Evolutionary conservation across 164 flowering plant species (phyloP).

Genomic region (Brasenia schreberi): DNA sequence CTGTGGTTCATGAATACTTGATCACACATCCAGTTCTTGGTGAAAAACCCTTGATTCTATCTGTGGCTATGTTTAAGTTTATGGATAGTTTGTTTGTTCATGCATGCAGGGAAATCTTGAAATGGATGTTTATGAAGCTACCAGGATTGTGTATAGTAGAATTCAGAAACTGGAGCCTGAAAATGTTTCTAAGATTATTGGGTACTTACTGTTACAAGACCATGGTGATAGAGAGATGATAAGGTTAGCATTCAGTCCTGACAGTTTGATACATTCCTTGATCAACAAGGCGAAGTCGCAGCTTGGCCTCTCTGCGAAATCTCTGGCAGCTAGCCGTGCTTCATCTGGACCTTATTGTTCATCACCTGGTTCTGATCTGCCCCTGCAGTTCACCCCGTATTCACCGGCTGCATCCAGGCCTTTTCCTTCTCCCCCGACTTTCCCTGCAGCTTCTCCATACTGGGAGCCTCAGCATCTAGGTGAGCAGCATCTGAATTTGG

Average conservation of each 20-base stretch:
- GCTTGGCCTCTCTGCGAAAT: conserved; percentile 18
- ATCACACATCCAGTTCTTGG: background rate
- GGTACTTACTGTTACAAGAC: conserved; percentile 46
- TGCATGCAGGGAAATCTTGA: conserved; percentile 11
- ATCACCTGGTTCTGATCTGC: conserved; percentile 20
- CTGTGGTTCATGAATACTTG: background rate
- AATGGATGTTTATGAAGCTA: conserved; percentile 63
- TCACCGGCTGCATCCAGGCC: conserved; percentile 33
- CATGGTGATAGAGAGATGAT: conserved; percentile 49
- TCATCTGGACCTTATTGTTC: conserved; percentile 18
- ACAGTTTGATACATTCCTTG: conserved; percentile 24
- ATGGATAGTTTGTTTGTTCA: conserved; percentile 2
- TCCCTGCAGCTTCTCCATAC: conserved; percentile 17
- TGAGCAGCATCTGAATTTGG: conserved; percentile 23
- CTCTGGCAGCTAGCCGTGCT: conserved; percentile 16
- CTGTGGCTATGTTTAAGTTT: conserved; percentile 1
- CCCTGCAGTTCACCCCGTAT: conserved; percentile 28
- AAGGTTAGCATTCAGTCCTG: conserved; percentile 55
- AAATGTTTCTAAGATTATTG: conserved; percentile 44
- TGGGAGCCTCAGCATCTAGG: conserved; percentile 35
- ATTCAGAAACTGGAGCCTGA: conserved; percentile 59
- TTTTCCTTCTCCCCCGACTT: conserved; percentile 16
- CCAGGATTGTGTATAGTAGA: conserved; percentile 42
- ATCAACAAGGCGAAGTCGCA: conserved; percentile 32
- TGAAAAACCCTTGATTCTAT: background rate